These are phyloP conservation scores for Pichia deserticola DNA, from an alignment of 805 yeast genomes.

Conservation along the genomic window DNA sequence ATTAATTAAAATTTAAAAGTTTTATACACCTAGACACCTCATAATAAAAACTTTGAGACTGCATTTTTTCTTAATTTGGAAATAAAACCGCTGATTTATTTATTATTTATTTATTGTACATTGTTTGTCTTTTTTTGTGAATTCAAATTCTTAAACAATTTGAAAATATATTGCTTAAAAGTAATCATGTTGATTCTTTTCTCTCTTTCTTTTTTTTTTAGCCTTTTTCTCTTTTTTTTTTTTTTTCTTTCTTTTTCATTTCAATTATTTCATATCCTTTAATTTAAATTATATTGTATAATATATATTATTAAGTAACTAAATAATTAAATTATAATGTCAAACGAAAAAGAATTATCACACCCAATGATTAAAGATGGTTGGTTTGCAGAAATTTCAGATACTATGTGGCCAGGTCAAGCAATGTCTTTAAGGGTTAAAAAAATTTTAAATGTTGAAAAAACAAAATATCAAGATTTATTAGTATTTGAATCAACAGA, in stretches of 20 bases:
- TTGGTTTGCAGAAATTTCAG: conserved; percentile 94
- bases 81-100: too few species aligned
- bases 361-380: conserved; percentile 70
- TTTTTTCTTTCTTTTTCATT: background rate
- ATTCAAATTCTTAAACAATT: too few species aligned
- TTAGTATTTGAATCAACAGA: conserved; percentile 86
- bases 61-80: too few species aligned
- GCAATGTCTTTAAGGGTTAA: conserved; percentile 90
- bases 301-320: background rate
- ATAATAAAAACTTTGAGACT: too few species aligned
- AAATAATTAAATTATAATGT: conserved; percentile 1
- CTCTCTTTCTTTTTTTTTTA: background rate
- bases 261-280: background rate
- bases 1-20: too few species aligned
- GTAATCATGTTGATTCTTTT: too few species aligned
- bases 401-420: conserved; percentile 99
- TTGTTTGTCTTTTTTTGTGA: too few species aligned
- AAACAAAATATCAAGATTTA: conserved; percentile 89
- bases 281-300: background rate
- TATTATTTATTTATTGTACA: too few species aligned
- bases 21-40: too few species aligned
- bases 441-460: conserved; percentile 74
- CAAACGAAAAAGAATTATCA: conserved; percentile 31
- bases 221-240: too few species aligned
- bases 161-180: too few species aligned